Percentiles rank a stretch among this genome's conserved stretches.
These are phyloP conservation scores for Sugiyamaella chiloensis DNA, from an alignment of 805 yeast genomes.

Conservation along the genomic window DNA sequence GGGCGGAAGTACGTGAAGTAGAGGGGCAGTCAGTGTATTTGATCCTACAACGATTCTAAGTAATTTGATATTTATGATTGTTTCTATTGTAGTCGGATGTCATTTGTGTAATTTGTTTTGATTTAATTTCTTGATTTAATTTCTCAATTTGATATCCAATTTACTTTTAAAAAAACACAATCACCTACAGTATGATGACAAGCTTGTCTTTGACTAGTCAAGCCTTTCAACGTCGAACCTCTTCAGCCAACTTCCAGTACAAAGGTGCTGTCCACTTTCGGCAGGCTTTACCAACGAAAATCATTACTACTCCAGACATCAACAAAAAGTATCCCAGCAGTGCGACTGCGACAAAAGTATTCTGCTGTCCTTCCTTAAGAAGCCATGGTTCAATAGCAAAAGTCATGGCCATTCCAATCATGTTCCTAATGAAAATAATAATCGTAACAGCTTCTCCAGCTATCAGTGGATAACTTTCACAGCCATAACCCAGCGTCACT, in stretches of 20 bases:
- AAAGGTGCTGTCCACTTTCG: background rate
- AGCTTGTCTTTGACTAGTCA: no score
- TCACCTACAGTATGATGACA: no score
- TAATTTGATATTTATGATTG: no score
- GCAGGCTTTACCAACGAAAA: background rate
- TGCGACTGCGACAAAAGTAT: background rate
- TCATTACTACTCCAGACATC: background rate
- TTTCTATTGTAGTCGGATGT: no score
- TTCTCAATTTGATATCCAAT: no score
- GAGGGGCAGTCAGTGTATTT: no score
- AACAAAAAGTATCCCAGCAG: background rate
- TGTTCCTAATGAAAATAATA: constrained; percentile 51
- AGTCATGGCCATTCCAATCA: constrained; percentile 37
- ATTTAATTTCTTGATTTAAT: no score
- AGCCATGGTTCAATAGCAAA: background rate
- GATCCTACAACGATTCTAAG: no score
- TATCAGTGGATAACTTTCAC: constrained; percentile 53
- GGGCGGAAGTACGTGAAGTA: no score
- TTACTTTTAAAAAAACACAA: no score
- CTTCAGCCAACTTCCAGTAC: background rate
- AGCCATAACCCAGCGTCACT: constrained; percentile 56
- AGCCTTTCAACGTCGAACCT: no score
- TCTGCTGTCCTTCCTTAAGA: background rate
- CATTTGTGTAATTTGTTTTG: no score
- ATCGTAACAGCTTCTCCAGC: constrained; percentile 59